phyloP scores from a whole-genome alignment of 257 asterid genomes.

The Datura wrightii region DNA sequence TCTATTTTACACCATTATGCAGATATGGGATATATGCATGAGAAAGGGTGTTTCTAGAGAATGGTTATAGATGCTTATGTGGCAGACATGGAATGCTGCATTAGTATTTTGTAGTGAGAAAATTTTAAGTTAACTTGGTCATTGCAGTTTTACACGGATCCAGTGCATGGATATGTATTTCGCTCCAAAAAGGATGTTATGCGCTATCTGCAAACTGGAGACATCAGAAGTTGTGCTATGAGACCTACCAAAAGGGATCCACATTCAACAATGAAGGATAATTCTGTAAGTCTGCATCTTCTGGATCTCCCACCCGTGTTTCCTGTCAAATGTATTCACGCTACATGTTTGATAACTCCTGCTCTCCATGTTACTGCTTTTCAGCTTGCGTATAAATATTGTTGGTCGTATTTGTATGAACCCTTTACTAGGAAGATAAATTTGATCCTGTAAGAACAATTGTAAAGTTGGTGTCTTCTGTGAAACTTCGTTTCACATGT shows the following conservation, averaged over 20 bases:
- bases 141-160: conserved; percentile 69
- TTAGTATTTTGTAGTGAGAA: conserved; percentile 16
- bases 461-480: background rate
- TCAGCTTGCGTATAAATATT: background rate
- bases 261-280: background rate
- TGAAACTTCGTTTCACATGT: background rate
- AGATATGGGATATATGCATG: conserved; percentile 1
- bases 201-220: conserved; percentile 40
- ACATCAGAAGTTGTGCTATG: conserved; percentile 36
- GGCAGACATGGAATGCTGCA: conserved; percentile 1
- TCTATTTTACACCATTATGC: background rate
- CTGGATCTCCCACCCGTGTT: background rate
- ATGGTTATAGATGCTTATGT: conserved; percentile 10
- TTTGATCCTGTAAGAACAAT: background rate
- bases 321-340: background rate
- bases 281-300: conserved; percentile 47
- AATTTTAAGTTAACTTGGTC: conserved; percentile 26
- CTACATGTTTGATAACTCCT: conserved; percentile 2
- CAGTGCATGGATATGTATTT: conserved; percentile 60
- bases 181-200: conserved; percentile 49
- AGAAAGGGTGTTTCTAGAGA: conserved; percentile 18
- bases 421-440: conserved; percentile 11
- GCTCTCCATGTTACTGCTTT: conserved; percentile 17
- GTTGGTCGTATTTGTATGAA: conserved; percentile 15
- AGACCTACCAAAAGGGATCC: conserved; percentile 39